Conservation (phyloP, 1,139 yeast genomes). For the Yamadazyma atlantica region DNA sequence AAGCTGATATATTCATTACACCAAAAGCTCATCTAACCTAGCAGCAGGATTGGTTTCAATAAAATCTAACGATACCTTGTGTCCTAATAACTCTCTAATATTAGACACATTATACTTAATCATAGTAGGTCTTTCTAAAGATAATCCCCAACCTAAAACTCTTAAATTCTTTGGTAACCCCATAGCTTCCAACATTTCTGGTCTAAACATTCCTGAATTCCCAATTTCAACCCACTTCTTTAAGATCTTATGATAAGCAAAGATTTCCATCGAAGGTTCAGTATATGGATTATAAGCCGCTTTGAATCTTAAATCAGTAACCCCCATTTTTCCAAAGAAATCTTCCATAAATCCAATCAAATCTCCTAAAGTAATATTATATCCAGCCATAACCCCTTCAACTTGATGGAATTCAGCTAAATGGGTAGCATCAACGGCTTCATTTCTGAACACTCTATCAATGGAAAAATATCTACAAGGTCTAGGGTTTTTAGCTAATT, state of each 20-base stretch:
- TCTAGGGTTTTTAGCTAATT: conserved; percentile 84
- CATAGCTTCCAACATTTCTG: conserved; percentile 98
- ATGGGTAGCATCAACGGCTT: conserved; percentile 99
- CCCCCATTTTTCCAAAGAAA: conserved; percentile 97
- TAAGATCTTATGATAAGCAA: conserved; percentile 93
- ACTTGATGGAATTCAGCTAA: conserved; percentile 99
- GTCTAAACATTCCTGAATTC: conserved; percentile 99
- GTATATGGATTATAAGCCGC: conserved; percentile 99
- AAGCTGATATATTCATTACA: no score
- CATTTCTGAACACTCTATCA: conserved; percentile 98
- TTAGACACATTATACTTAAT: conserved; percentile 95
- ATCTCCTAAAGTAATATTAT: conserved; percentile 91
- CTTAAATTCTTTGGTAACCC: conserved; percentile 93
- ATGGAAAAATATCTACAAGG: conserved; percentile 93
- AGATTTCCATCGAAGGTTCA: conserved; percentile 97
- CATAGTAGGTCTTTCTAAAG: conserved; percentile 98
- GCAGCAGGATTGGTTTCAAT: conserved; percentile 97
- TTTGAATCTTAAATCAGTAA: conserved; percentile 89
- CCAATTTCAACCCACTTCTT: conserved; percentile 99
- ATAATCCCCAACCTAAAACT: conserved; percentile 96
- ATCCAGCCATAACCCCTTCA: conserved; percentile 98
- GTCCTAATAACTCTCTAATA: conserved; percentile 93
- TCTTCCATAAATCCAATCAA: conserved; percentile 98
- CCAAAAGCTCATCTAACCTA: conserved; percentile 70
- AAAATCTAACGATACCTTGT: conserved; percentile 89